These are phyloP conservation scores for Hebeloma cylindrosporum DNA, from an alignment of 768 basidiomycete species.

Conservation along the genomic window DNA sequence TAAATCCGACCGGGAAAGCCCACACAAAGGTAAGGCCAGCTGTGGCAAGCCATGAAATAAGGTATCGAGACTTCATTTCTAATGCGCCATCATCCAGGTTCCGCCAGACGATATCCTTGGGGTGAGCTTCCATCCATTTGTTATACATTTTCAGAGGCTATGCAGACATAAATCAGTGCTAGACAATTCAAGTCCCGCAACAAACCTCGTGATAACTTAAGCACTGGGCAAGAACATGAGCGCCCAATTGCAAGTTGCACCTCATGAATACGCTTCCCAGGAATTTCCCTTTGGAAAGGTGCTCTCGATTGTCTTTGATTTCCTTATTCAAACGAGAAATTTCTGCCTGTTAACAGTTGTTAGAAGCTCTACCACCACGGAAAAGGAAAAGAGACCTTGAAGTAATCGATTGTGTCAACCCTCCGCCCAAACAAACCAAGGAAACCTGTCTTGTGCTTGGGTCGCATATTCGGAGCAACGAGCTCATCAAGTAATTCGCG, in stretches of 20 bases:
- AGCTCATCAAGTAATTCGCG: constrained; percentile 48
- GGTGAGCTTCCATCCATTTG: constrained; percentile 58
- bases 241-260: constrained; percentile 72
- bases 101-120: constrained; percentile 57
- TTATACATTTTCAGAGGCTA: constrained; percentile 58
- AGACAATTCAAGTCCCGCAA: constrained; percentile 7
- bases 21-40: constrained; percentile 61
- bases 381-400: constrained; percentile 37
- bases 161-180: background rate
- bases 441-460: constrained; percentile 50
- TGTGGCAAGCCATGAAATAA: constrained; percentile 55
- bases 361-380: background rate
- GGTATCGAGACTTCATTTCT: constrained; percentile 54
- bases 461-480: constrained; percentile 49
- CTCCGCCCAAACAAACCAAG: constrained; percentile 55
- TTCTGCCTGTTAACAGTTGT: constrained; percentile 39
- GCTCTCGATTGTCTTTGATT: constrained; percentile 41
- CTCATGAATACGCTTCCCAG: constrained; percentile 61
- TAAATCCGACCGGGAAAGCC: constrained; percentile 66
- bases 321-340: constrained; percentile 45
- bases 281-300: constrained; percentile 43
- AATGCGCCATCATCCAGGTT: constrained; percentile 53
- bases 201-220: constrained; percentile 51
- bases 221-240: constrained; percentile 67
- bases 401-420: constrained; percentile 69